Evolutionary conservation across 257 asterid genomes (phyloP).

Genomic region (Solanum lycopersicoides): DNA sequence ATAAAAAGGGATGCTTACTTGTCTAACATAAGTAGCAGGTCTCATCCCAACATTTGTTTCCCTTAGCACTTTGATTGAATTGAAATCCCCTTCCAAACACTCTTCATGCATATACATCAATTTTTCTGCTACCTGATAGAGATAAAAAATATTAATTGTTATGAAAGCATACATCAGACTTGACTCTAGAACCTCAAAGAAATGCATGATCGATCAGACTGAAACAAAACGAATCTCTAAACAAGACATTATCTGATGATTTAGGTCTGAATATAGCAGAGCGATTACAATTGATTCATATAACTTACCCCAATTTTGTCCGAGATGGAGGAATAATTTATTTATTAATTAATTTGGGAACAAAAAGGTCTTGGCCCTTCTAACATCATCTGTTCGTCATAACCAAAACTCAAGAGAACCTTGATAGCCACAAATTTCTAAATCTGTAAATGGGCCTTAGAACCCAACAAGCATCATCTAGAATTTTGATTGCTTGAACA

Average conservation of each 20-base stretch:
- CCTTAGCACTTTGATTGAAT: slow-evolving; percentile 31
- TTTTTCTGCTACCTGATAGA: slow-evolving; percentile 38
- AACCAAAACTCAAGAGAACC: background rate
- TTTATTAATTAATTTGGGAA: background rate
- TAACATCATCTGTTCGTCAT: background rate
- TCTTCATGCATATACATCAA: slow-evolving; percentile 67
- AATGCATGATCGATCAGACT: background rate
- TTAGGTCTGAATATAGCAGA: background rate
- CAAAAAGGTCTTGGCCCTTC: background rate
- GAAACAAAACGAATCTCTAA: background rate
- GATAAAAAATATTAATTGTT: background rate
- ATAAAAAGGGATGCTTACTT: slow-evolving; percentile 22
- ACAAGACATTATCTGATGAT: background rate
- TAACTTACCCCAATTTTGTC: background rate
- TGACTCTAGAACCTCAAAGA: background rate
- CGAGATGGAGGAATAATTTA: background rate
- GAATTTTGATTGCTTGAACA: background rate
- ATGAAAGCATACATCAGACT: background rate
- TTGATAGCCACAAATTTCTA: background rate
- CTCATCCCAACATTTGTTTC: slow-evolving; percentile 22
- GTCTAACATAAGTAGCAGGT: slow-evolving; percentile 19
- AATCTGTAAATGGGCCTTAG: background rate
- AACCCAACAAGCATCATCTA: background rate
- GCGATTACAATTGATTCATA: background rate
- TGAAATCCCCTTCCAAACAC: slow-evolving; percentile 53